A percentile compares a stretch with the other conserved stretches of the same genome.
These are phyloP conservation scores for Penicillium vulpinum DNA, from an alignment of 2,329 filamentous ascomycete species.

Conservation along the genomic window DNA sequence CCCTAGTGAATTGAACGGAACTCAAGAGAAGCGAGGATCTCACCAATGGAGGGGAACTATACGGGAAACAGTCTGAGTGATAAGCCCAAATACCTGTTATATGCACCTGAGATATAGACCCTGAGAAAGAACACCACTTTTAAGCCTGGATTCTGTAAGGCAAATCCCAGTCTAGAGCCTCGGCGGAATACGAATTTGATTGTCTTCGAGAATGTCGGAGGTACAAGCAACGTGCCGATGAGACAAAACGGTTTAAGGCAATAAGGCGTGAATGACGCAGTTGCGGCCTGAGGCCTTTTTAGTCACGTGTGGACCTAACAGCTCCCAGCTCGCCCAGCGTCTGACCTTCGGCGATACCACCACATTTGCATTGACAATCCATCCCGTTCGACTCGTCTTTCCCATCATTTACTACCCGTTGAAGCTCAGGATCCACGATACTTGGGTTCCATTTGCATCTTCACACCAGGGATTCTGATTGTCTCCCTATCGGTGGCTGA, in stretches of 20 bases:
- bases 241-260: slow-evolving; percentile 15
- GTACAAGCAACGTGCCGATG: background rate
- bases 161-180: background rate
- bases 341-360: slow-evolving; percentile 19
- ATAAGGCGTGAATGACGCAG: slow-evolving; percentile 18
- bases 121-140: too few relatives aligned
- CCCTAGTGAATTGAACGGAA: background rate
- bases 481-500: slow-evolving; percentile 23
- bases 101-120: background rate
- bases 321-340: slow-evolving; percentile 24
- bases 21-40: slow-evolving; percentile 4
- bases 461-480: slow-evolving; percentile 11
- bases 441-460: background rate
- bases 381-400: slow-evolving; percentile 14
- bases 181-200: background rate
- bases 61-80: slow-evolving; percentile 1
- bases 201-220: slow-evolving; percentile 4
- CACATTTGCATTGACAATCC: slow-evolving; percentile 16
- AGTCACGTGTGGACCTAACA: slow-evolving; percentile 24
- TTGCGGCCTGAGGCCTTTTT: slow-evolving; percentile 12
- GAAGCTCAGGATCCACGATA: background rate
- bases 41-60: slow-evolving; percentile 25
- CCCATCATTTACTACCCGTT: slow-evolving; percentile 3
- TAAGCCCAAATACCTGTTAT: background rate
- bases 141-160: background rate